Evolutionary conservation across 2,329 filamentous ascomycete genomes (phyloP).

Genomic region (Aspergillus aculeatus): DNA sequence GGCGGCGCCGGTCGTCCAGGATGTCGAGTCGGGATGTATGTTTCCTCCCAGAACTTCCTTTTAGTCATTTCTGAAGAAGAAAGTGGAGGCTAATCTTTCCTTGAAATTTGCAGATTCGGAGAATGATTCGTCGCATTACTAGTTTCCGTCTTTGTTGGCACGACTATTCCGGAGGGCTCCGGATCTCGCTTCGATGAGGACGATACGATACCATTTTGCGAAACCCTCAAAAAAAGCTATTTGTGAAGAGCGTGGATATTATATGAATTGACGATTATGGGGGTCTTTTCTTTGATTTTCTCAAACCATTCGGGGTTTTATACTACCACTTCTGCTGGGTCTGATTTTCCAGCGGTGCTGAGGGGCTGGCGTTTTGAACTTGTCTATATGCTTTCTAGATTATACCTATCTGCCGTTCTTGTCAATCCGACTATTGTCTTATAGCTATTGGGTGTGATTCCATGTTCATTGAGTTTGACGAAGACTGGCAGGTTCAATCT

Average conservation of each 20-base stretch:
- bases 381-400: background rate
- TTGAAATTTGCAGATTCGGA: background rate
- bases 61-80: too few relatives aligned
- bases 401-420: background rate
- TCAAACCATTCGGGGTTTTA: background rate
- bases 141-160: background rate
- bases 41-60: background rate
- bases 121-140: conserved; percentile 6
- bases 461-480: too few relatives aligned
- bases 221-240: background rate
- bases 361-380: background rate
- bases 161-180: background rate
- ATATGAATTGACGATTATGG: background rate
- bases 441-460: background rate
- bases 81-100: background rate
- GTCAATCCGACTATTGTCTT: background rate
- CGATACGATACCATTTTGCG: background rate
- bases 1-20: background rate
- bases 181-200: background rate
- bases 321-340: background rate
- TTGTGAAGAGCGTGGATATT: background rate
- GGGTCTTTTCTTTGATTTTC: background rate
- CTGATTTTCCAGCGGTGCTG: background rate
- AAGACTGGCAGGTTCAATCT: too few relatives aligned
- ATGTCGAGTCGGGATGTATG: conserved; percentile 13